phyloP scores from a whole-genome alignment of 2,329 filamentous ascomycete species.

The Hypocrella siamensis region DNA sequence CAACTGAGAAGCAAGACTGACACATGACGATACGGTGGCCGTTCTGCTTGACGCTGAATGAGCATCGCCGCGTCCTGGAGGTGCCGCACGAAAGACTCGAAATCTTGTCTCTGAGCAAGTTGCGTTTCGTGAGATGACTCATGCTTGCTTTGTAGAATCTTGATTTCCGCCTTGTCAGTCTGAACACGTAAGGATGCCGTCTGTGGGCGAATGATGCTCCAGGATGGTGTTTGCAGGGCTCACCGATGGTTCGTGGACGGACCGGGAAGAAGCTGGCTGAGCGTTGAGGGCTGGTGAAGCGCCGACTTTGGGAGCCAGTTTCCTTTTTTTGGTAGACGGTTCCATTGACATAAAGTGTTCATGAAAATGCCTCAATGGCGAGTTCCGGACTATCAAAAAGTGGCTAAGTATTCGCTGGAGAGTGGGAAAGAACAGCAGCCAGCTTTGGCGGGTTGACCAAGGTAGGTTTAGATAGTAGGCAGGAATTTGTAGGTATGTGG shows the following conservation, averaged over 20 bases:
- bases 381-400: slow-evolving; percentile 1
- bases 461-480: too few relatives aligned
- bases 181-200: neutral
- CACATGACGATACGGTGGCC: slow-evolving; percentile 38
- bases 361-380: slow-evolving; percentile 3
- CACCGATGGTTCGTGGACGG: slow-evolving; percentile 4
- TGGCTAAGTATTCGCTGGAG: too few relatives aligned
- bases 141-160: slow-evolving; percentile 12
- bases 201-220: neutral
- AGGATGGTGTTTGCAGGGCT: neutral
- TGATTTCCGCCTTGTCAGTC: slow-evolving; percentile 1
- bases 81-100: slow-evolving; percentile 51
- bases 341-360: slow-evolving; percentile 18
- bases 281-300: slow-evolving; percentile 14
- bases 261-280: slow-evolving; percentile 8
- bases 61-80: slow-evolving; percentile 54
- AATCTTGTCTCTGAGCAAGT: slow-evolving; percentile 38
- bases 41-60: slow-evolving; percentile 47
- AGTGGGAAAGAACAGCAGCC: too few relatives aligned
- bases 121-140: slow-evolving; percentile 24
- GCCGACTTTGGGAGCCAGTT: slow-evolving; percentile 26
- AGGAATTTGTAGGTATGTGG: too few relatives aligned
- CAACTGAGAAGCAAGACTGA: slow-evolving; percentile 46
- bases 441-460: too few relatives aligned
- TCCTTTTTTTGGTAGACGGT: slow-evolving; percentile 25